phyloP scores from a whole-genome alignment of 2,329 filamentous ascomycete genomes.

The Penicillium sp. region DNA sequence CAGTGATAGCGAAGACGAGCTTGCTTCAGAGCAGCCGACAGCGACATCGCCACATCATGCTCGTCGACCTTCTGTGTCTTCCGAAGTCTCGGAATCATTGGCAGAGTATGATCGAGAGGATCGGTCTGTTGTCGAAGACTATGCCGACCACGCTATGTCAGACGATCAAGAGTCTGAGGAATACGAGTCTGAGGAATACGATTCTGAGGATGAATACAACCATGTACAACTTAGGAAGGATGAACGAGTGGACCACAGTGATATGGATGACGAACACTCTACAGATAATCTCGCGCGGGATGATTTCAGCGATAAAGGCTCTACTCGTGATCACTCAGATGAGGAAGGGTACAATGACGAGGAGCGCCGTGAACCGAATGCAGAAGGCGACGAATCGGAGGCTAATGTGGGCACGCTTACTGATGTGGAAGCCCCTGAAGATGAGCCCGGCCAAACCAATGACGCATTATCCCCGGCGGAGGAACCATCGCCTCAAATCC shows the following conservation, averaged over 20 bases:
- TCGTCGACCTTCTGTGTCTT: neutral
- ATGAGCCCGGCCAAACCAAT: neutral
- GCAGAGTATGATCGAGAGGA: constrained; percentile 6
- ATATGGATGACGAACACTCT: constrained; percentile 21
- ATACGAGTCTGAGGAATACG: neutral
- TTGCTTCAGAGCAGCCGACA: constrained; percentile 10
- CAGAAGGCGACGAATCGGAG: neutral
- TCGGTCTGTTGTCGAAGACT: constrained; percentile 5
- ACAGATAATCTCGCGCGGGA: constrained; percentile 14
- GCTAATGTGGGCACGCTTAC: neutral
- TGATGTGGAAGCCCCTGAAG: neutral
- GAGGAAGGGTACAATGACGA: neutral
- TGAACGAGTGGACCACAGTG: constrained; percentile 21
- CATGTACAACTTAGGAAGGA: neutral
- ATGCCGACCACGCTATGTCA: neutral
- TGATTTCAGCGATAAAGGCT: constrained; percentile 7
- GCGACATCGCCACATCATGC: neutral
- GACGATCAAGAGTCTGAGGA: constrained; percentile 4
- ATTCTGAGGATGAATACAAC: neutral
- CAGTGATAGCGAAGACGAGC: constrained; percentile 46
- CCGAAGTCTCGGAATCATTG: neutral
- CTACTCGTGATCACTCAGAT: neutral
- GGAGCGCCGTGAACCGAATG: neutral
- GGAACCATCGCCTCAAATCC: neutral
- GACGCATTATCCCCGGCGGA: neutral